Conservation (phyloP, 768 basidiomycete species). For the Mycena floridula region DNA sequence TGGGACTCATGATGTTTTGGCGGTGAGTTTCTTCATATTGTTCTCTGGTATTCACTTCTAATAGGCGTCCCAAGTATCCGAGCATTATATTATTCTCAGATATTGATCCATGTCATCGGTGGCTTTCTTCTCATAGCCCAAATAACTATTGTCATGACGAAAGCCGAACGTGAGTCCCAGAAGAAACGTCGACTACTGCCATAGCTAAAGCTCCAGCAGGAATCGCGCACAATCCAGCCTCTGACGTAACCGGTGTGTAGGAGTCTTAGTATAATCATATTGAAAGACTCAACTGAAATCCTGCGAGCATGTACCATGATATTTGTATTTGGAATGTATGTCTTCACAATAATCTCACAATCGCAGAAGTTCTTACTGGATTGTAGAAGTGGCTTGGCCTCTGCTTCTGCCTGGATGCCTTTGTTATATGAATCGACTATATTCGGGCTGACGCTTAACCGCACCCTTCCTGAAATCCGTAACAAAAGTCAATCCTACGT, state of each 20-base stretch:
- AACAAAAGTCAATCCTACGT: conserved; percentile 13
- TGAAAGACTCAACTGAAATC: too few species aligned
- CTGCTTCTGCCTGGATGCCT: not conserved
- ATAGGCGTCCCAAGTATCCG: conserved; percentile 22
- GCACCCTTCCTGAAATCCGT: conserved; percentile 16
- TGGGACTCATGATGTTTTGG: conserved; percentile 54
- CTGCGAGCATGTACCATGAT: conserved; percentile 36
- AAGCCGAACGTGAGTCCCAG: conserved; percentile 38
- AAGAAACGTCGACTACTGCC: too few species aligned
- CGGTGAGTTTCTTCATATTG: conserved; percentile 24
- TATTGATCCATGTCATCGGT: conserved; percentile 21
- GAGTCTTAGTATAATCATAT: too few species aligned
- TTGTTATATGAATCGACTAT: conserved; percentile 22
- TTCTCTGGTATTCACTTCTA: conserved; percentile 5
- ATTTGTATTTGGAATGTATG: conserved; percentile 30
- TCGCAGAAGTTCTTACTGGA: not conserved
- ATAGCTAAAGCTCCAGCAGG: too few species aligned
- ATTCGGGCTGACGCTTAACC: conserved; percentile 20
- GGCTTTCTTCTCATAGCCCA: conserved; percentile 34
- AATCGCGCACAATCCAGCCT: conserved; percentile 32
- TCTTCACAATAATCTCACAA: conserved; percentile 2
- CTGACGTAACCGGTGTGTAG: conserved; percentile 30
- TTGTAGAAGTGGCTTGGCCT: conserved; percentile 1
- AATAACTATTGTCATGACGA: conserved; percentile 43
- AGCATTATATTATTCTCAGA: conserved; percentile 31